A percentile compares a stretch with the other conserved stretches of the same genome.
Conservation (phyloP, 495 filamentous ascomycete genomes). For the Neurospora tetrasperma region DNA sequence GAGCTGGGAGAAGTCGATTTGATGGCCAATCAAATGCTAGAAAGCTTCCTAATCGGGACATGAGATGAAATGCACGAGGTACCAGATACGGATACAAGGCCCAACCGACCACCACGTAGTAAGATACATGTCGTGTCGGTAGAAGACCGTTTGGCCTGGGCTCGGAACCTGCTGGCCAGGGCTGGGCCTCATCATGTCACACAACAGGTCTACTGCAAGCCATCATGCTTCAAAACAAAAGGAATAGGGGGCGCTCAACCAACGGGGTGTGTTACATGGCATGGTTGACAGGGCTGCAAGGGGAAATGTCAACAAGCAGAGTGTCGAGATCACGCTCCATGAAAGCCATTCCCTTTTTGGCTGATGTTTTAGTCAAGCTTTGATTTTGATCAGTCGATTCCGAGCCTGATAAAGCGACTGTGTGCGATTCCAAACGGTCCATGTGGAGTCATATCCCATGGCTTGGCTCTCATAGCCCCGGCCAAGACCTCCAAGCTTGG, state of each 20-base stretch:
- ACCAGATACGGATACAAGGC: background rate
- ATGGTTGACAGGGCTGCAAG: background rate
- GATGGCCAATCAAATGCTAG: slow-evolving; percentile 14
- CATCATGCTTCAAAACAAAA: background rate
- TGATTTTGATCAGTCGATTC: background rate
- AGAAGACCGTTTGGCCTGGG: background rate
- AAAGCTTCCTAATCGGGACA: slow-evolving; percentile 13
- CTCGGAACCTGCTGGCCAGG: background rate
- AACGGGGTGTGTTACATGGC: background rate
- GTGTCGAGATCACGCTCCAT: background rate
- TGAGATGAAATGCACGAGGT: background rate
- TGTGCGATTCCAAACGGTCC: no score
- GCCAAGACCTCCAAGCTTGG: no score
- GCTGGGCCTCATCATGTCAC: background rate
- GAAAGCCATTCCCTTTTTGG: background rate
- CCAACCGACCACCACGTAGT: background rate
- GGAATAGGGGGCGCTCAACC: background rate
- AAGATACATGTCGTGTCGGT: background rate
- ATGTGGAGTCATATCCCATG: no score
- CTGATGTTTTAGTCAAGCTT: background rate
- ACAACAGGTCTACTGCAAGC: background rate
- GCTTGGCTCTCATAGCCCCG: no score
- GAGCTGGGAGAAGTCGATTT: background rate
- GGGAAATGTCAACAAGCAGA: background rate
- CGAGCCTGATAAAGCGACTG: no score